Evolutionary conservation across 2,329 filamentous ascomycete species (phyloP), one percentile per base, ranked within the genome.

Genomic region (Eutypa lata): DNA sequence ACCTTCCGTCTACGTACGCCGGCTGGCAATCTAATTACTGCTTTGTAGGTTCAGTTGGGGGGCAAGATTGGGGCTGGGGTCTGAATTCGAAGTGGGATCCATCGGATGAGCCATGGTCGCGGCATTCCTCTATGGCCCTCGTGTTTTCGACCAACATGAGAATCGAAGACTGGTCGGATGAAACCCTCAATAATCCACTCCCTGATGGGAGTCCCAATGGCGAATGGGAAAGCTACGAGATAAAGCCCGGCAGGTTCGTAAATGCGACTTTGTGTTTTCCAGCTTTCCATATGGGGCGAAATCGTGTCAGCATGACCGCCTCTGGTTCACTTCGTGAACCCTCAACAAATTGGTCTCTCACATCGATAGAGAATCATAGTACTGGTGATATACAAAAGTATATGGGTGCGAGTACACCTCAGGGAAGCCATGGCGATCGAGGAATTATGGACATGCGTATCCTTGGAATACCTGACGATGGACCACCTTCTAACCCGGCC

Each of bases 181-280:
- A n/a, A n/a, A n/a, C n/a, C n/a, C n/a, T n/a, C n/a, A n/a, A n/a
- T n/a, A n/a, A n/a, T n/a, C n/a, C n/a, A n/a, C n/a, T n/a, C n/a
- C n/a, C n/a, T n/a, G n/a, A n/a, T n/a, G n/a, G n/a, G n/a, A n/a
- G n/a, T n/a, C n/a, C n/a, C n/a, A n/a, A n/a, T n/a, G n/a, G n/a
- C n/a, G 57, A 59, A 40, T 59, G 54, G 57, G 40, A 37, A 16
- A 59, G 50, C n/a, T 55, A 51, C 21, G 44, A 52, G 16, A 38
- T 45, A 5, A 16, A 22, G 19, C 10, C 28, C 1, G 46, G 51
- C 13, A 6, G 37, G 11, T 45, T 53, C n/a, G 13, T 55, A 18
- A 59, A 59, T 21, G 49, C 50, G 4, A 52, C 35, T 24, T 21
- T 59, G 13, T 59, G 57, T 43, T 57, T 57, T n/a, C 48, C 46